Conservation (phyloP, 768 basidiomycete species). For the Hebeloma cylindrosporum region DNA sequence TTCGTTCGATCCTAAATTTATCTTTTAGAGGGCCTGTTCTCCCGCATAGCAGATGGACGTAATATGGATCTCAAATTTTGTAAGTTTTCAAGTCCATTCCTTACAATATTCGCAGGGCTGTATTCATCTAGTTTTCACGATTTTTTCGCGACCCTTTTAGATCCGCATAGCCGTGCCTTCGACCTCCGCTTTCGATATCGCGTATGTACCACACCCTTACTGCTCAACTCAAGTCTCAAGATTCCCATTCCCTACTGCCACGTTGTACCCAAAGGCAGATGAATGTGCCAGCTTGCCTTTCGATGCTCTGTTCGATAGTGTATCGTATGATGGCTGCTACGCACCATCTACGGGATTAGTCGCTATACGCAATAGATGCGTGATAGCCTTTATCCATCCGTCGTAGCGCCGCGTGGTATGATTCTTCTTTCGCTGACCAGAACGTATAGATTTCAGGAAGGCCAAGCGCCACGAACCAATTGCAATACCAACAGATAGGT, state of each 20-base stretch:
- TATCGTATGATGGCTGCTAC: slow-evolving; percentile 73
- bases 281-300: slow-evolving; percentile 80
- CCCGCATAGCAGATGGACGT: too few relatives aligned
- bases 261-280: slow-evolving; percentile 75
- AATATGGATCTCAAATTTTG: too few relatives aligned
- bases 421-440: slow-evolving; percentile 68
- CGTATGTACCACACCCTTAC: too few relatives aligned
- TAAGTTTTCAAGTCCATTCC: too few relatives aligned
- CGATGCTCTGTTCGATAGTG: slow-evolving; percentile 73
- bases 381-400: slow-evolving; percentile 49
- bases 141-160: too few relatives aligned
- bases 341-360: slow-evolving; percentile 63
- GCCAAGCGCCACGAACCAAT: slow-evolving; percentile 68
- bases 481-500: slow-evolving; percentile 82
- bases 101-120: too few relatives aligned
- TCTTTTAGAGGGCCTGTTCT: too few relatives aligned
- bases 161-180: too few relatives aligned
- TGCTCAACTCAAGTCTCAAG: too few relatives aligned
- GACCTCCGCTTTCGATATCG: too few relatives aligned
- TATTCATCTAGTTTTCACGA: too few relatives aligned
- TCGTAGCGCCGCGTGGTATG: slow-evolving; percentile 53
- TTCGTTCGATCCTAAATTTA: too few relatives aligned
- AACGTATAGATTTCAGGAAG: slow-evolving; percentile 68
- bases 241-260: slow-evolving; percentile 64
- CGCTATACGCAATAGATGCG: slow-evolving; percentile 68